These are phyloP conservation scores for Solanum chilense DNA, from an alignment of 257 asterid species.

Conservation along the genomic window DNA sequence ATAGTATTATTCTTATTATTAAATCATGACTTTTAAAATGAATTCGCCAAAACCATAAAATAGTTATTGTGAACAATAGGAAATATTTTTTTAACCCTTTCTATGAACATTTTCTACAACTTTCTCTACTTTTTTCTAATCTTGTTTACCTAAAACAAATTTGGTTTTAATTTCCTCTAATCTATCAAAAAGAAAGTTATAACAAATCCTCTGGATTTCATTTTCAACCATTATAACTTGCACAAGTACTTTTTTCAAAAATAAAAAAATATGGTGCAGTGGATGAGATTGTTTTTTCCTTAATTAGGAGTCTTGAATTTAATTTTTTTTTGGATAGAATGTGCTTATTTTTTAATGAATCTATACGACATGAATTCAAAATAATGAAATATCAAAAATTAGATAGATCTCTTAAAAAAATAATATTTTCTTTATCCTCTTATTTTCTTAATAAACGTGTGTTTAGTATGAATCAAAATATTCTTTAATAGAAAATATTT, in stretches of 20 bases:
- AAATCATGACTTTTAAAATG: background rate
- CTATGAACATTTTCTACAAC: background rate
- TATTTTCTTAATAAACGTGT: background rate
- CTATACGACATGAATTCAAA: too few relatives aligned
- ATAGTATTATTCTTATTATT: background rate
- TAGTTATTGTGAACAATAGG: background rate
- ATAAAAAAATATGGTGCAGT: fast-evolving
- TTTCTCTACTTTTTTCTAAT: background rate
- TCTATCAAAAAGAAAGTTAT: background rate
- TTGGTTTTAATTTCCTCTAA: background rate
- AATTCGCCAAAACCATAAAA: background rate
- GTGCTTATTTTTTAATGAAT: too few relatives aligned
- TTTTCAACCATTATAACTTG: background rate
- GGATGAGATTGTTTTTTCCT: too few relatives aligned
- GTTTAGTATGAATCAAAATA: background rate
- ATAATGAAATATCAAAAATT: background rate
- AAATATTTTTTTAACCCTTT: background rate
- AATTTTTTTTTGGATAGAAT: too few relatives aligned
- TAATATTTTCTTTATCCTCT: background rate
- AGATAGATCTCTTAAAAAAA: background rate
- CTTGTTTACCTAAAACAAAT: background rate
- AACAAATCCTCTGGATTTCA: background rate
- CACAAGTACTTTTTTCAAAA: background rate
- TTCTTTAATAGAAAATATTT: too few relatives aligned
- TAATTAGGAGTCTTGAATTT: fast-evolving